phyloP scores from a whole-genome alignment of 176 grass and related monocot genomes.

The Oryza officinalis region DNA sequence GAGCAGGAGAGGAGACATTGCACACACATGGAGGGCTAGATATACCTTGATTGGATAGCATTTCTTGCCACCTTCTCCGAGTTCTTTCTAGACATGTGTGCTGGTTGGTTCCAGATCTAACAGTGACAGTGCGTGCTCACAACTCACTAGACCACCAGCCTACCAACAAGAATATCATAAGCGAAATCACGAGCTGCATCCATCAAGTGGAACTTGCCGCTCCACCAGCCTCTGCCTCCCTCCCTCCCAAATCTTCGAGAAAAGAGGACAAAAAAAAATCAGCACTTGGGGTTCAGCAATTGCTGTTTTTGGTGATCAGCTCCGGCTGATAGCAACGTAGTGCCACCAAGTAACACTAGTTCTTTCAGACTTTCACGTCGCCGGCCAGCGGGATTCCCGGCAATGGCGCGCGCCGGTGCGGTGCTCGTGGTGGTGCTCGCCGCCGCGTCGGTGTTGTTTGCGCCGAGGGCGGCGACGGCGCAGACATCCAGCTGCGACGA shows the following conservation, averaged over 20 bases:
- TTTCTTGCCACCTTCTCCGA: neutral
- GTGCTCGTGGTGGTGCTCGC: constrained; percentile 42
- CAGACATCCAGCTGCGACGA: constrained; percentile 55
- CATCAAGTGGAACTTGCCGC: constrained; percentile 22
- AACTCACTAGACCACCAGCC: constrained; percentile 11
- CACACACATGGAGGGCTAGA: constrained; percentile 9
- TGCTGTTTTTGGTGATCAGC: neutral
- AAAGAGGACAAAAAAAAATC: neutral
- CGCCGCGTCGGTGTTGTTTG: constrained; percentile 19
- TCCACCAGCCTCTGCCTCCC: constrained; percentile 6
- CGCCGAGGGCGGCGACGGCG: constrained; percentile 34
- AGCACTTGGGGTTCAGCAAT: neutral
- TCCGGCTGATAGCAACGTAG: neutral
- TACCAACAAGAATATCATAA: constrained; percentile 39
- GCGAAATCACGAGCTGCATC: constrained; percentile 24
- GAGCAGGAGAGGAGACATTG: too few species aligned
- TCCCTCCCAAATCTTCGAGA: neutral
- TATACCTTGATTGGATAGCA: neutral
- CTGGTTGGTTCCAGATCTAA: constrained; percentile 39
- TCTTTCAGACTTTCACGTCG: constrained; percentile 10
- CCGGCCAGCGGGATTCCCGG: neutral
- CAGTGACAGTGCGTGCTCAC: constrained; percentile 3
- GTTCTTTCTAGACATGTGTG: neutral
- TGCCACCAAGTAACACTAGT: neutral
- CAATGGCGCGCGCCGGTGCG: constrained; percentile 48